phyloP scores from a whole-genome alignment of 768 basidiomycete genomes.

The Rubroboletus satanas region DNA sequence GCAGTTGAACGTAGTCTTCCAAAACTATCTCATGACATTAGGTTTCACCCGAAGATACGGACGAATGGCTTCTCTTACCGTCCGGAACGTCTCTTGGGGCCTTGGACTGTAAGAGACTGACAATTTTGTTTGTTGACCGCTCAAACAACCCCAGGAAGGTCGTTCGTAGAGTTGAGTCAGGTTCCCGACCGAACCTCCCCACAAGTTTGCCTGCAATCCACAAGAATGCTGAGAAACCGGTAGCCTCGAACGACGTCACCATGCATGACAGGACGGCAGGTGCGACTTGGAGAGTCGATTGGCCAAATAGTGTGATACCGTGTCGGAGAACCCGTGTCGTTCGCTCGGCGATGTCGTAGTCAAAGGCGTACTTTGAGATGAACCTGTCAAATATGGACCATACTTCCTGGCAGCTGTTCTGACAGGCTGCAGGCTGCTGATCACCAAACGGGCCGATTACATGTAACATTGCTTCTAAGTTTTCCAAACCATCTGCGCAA shows the following conservation, averaged over 20 bases:
- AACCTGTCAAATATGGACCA: constrained; percentile 84
- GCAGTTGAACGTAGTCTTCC: constrained; percentile 88
- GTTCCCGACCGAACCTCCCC: constrained; percentile 68
- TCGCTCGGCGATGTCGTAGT: constrained; percentile 77
- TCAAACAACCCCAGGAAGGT: constrained; percentile 70
- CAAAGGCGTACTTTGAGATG: constrained; percentile 70
- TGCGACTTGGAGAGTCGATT: constrained; percentile 60
- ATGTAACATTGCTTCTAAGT: constrained; percentile 86
- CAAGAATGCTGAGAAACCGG: constrained; percentile 80
- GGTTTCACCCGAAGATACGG: not conserved
- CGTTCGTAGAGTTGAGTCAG: constrained; percentile 49
- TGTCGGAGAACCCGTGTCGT: constrained; percentile 80
- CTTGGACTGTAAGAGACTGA: constrained; percentile 63
- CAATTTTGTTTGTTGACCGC: constrained; percentile 66
- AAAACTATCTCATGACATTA: constrained; percentile 55
- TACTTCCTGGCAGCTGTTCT: constrained; percentile 70
- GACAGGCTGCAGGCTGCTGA: constrained; percentile 76
- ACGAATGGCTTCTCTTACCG: constrained; percentile 50
- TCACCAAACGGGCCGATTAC: constrained; percentile 81
- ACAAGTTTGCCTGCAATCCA: constrained; percentile 93
- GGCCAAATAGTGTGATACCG: constrained; percentile 78
- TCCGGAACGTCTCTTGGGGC: constrained; percentile 78
- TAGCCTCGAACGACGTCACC: constrained; percentile 72
- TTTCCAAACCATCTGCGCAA: constrained; percentile 75
- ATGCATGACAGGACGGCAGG: constrained; percentile 72